A percentile compares a stretch with the other conserved stretches of the same genome.
Conservation (phyloP, 2,329 filamentous ascomycete species). For the Dactylellina haptotyla region DNA sequence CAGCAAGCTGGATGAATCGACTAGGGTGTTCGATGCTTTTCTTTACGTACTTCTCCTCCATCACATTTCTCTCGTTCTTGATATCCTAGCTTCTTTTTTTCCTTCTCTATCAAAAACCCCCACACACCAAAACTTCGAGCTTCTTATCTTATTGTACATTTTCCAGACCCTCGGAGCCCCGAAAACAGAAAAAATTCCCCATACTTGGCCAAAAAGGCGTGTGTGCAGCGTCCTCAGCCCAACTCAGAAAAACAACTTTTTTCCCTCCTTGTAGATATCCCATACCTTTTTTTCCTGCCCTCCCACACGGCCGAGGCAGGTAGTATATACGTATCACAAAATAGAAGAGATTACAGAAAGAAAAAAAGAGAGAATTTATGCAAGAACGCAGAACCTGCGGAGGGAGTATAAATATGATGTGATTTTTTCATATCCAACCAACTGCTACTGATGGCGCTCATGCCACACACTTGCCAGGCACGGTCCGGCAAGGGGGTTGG, state of each 20-base stretch:
- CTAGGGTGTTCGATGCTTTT: slow-evolving; percentile 12
- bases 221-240: slow-evolving; percentile 1
- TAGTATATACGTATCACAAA: slow-evolving; percentile 26
- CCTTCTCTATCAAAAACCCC: slow-evolving; percentile 8
- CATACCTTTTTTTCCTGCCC: not conserved
- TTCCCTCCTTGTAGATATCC: slow-evolving; percentile 9
- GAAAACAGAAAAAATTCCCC: slow-evolving; percentile 1
- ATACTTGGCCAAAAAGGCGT: not conserved
- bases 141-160: slow-evolving; percentile 6
- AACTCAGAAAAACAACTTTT: slow-evolving; percentile 1
- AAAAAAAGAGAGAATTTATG: slow-evolving; percentile 19
- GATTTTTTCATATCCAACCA: slow-evolving; percentile 21
- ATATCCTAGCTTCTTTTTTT: slow-evolving; percentile 29
- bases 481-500: not conserved
- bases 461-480: slow-evolving; percentile 2
- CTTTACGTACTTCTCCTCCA: slow-evolving; percentile 27
- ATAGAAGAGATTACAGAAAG: slow-evolving; percentile 9
- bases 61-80: slow-evolving; percentile 24
- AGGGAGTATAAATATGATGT: slow-evolving; percentile 33
- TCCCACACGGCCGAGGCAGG: not conserved
- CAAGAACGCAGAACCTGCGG: slow-evolving; percentile 51
- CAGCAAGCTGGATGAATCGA: slow-evolving; percentile 18
- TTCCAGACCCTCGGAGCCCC: not conserved
- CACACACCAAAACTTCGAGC: slow-evolving; percentile 17
- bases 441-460: slow-evolving; percentile 4